A percentile compares a stretch with the other conserved stretches of the same genome.
These are phyloP conservation scores for Ailanthus altissimus DNA, from an alignment of 345 rosid genomes.

Conservation along the genomic window DNA sequence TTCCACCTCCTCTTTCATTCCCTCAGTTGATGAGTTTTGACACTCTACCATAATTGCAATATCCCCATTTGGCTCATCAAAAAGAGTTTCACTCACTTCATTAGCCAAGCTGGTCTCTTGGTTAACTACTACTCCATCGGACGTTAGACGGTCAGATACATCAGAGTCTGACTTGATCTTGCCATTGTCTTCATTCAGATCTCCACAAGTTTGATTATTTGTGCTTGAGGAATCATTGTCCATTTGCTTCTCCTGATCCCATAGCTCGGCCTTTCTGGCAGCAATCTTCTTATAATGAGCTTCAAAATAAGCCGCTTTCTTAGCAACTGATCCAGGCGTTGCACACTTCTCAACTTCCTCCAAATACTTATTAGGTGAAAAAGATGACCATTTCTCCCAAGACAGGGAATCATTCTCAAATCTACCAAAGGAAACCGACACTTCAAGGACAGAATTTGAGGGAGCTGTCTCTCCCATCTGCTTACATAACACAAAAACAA, in stretches of 20 bases:
- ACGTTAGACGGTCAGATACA: constrained; percentile 23
- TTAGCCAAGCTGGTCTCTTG: constrained; percentile 34
- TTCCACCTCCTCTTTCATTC: constrained; percentile 38
- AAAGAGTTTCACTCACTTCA: constrained; percentile 28
- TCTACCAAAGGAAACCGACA: constrained; percentile 88
- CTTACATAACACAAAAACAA: constrained; percentile 32
- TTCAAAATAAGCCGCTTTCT: constrained; percentile 92
- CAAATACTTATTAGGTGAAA: constrained; percentile 90
- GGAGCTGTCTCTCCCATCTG: constrained; percentile 58
- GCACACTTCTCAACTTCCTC: constrained; percentile 98
- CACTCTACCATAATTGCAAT: constrained; percentile 33
- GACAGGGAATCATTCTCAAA: constrained; percentile 88
- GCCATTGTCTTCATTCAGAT: constrained; percentile 25
- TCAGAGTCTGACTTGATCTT: constrained; percentile 29
- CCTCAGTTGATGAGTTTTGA: constrained; percentile 39
- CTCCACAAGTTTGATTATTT: constrained; percentile 30
- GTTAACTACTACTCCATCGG: constrained; percentile 39
- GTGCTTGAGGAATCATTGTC: constrained; percentile 38
- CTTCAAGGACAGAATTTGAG: constrained; percentile 60
- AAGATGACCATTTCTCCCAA: constrained; percentile 92
- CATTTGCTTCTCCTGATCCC: constrained; percentile 60
- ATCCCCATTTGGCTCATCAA: constrained; percentile 38
- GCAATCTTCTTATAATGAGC: constrained; percentile 94
- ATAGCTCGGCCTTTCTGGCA: constrained; percentile 73
- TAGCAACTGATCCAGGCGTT: constrained; percentile 95